These are phyloP conservation scores for Ustilago curta DNA, from an alignment of 1,284 basidiomycete species.

Conservation along the genomic window DNA sequence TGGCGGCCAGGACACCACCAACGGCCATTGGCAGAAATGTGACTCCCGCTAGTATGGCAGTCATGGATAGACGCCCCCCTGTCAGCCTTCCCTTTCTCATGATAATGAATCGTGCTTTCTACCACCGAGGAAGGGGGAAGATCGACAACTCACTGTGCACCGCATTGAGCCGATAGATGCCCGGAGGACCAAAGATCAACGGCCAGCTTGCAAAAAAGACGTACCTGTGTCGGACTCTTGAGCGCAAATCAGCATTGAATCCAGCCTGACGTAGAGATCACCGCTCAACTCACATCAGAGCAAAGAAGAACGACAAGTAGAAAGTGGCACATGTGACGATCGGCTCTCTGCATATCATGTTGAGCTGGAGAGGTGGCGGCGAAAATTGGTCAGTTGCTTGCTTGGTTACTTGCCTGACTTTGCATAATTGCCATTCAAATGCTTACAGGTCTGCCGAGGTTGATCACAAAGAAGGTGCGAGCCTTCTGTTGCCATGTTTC, in stretches of 20 bases:
- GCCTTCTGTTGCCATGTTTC: slow-evolving; percentile 6
- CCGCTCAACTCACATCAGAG: slow-evolving; percentile 33
- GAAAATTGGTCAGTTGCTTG: not conserved
- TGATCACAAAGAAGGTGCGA: slow-evolving; percentile 15
- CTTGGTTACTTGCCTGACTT: too few species aligned
- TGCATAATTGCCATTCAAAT: not conserved
- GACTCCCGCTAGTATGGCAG: slow-evolving; percentile 19
- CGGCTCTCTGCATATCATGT: slow-evolving; percentile 45
- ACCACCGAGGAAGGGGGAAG: not conserved
- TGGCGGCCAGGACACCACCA: slow-evolving; percentile 25
- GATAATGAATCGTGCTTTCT: not conserved
- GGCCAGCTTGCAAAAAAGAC: slow-evolving; percentile 49
- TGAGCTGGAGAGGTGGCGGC: slow-evolving; percentile 10
- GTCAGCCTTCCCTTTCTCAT: not conserved
- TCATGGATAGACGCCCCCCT: not conserved
- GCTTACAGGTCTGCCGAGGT: slow-evolving; percentile 44
- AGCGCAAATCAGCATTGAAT: not conserved
- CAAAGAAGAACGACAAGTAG: slow-evolving; percentile 48
- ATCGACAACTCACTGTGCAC: slow-evolving; percentile 33
- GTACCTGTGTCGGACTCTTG: slow-evolving; percentile 16
- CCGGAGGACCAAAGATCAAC: slow-evolving; percentile 40
- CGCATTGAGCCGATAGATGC: slow-evolving; percentile 33
- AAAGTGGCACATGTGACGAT: slow-evolving; percentile 43
- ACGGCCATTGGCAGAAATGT: slow-evolving; percentile 38
- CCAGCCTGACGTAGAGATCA: not conserved